Evolutionary conservation across 176 grass and related monocot species (phyloP).

Genomic region (Eragrostis curvula): DNA sequence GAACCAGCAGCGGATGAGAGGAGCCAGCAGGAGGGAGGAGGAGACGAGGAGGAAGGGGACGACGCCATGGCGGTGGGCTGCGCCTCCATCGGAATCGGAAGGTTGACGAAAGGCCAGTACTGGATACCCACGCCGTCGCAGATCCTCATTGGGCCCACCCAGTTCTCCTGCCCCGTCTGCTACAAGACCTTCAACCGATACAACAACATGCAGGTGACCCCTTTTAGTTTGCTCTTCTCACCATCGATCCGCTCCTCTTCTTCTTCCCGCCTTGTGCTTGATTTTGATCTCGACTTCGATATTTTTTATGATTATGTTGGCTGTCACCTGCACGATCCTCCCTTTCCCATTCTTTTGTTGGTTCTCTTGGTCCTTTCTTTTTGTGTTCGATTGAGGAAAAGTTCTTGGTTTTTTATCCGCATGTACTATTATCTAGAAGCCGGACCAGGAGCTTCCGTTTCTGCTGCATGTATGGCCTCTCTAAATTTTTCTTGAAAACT

Average conservation of each 20-base stretch:
- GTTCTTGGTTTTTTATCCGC: not conserved
- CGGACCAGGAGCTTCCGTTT: not conserved
- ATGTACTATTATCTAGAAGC: not conserved
- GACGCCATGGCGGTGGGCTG: conserved; percentile 45
- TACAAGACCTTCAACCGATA: conserved; percentile 90
- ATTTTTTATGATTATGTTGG: not conserved
- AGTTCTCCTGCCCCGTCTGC: conserved; percentile 92
- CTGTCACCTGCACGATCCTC: not conserved
- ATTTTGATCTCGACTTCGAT: not conserved
- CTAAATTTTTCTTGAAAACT: conserved; percentile 3
- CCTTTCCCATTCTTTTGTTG: not conserved
- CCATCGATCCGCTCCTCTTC: not conserved
- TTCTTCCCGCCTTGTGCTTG: not conserved
- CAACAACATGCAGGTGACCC: conserved; percentile 96
- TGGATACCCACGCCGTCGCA: conserved; percentile 91
- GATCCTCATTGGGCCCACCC: conserved; percentile 90
- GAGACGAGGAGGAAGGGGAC: conserved; percentile 17
- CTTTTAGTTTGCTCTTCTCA: not conserved
- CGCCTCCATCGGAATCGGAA: conserved; percentile 61
- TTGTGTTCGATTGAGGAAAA: not conserved
- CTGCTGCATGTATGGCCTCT: not conserved
- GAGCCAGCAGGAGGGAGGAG: conserved; percentile 21
- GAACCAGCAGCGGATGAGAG: not conserved
- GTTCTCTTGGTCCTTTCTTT: not conserved
- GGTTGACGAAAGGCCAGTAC: conserved; percentile 85